These are phyloP conservation scores for Crithidia fasciculata DNA, from an alignment of 208 protist genomes.

Conservation along the genomic window DNA sequence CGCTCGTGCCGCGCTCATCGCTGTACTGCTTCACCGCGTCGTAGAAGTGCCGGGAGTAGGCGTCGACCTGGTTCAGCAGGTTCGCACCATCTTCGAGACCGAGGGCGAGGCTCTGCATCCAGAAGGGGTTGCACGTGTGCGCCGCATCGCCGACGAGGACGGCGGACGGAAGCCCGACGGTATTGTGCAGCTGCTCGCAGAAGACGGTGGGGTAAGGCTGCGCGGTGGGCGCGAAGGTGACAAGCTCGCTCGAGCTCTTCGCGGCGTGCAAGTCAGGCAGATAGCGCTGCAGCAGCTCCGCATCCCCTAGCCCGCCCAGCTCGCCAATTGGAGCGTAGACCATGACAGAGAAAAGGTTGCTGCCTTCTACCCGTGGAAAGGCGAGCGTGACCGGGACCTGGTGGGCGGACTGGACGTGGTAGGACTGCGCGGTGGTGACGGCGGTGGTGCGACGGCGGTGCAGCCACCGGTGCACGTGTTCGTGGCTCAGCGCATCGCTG, in stretches of 20 bases:
- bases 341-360: constrained; percentile 83
- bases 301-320: constrained; percentile 49
- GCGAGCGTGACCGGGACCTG: constrained; percentile 73
- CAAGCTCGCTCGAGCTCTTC: constrained; percentile 18
- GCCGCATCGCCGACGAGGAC: constrained; percentile 85
- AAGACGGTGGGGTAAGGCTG: constrained; percentile 75
- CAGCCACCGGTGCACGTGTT: constrained; percentile 88
- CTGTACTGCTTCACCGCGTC: constrained; percentile 90
- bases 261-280: constrained; percentile 39
- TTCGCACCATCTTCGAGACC: constrained; percentile 82
- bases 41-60: constrained; percentile 86
- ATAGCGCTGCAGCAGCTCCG: constrained; percentile 47
- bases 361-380: constrained; percentile 67
- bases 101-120: constrained; percentile 84
- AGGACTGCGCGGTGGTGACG: constrained; percentile 35
- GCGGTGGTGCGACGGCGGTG: constrained; percentile 50
- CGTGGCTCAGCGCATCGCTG: constrained; percentile 43
- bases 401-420: constrained; percentile 58
- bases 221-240: constrained; percentile 36
- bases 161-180: constrained; percentile 81
- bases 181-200: constrained; percentile 90
- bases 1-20: constrained; percentile 79
- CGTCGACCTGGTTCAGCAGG: constrained; percentile 86
- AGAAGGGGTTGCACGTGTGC: constrained; percentile 86
- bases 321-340: constrained; percentile 74